Evolutionary conservation across 2,329 filamentous ascomycete species (phyloP).

Genomic region (Venturia nashicola): DNA sequence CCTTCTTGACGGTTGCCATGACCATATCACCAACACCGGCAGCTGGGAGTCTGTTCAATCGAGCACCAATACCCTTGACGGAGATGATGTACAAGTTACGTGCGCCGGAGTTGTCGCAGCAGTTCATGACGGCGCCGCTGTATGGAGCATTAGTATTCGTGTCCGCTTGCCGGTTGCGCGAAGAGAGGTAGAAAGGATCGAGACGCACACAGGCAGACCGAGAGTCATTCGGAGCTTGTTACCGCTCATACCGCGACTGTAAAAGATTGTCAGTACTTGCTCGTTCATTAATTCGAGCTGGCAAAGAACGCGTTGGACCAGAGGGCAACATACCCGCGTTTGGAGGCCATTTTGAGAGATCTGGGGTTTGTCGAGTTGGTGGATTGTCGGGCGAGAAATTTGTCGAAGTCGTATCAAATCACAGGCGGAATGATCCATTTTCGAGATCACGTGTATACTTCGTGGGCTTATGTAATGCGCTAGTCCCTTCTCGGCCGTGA

Average conservation of each 20-base stretch:
- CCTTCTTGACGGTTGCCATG: conserved; percentile 99
- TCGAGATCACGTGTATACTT: neutral
- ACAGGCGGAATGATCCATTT: neutral
- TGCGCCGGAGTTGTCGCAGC: conserved; percentile 97
- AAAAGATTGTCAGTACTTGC: conserved; percentile 16
- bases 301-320: neutral
- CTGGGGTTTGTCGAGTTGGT: neutral
- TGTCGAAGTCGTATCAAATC: neutral
- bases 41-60: conserved; percentile 92
- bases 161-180: neutral
- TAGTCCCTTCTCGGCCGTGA: neutral
- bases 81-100: conserved; percentile 99
- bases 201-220: conserved; percentile 97
- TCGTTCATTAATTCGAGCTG: conserved; percentile 5
- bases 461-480: neutral
- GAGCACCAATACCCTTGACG: conserved; percentile 96
- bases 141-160: neutral
- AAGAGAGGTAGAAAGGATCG: conserved; percentile 5
- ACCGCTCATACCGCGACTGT: conserved; percentile 73
- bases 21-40: conserved; percentile 99
- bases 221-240: conserved; percentile 99
- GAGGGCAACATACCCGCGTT: conserved; percentile 23
- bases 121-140: conserved; percentile 99
- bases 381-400: neutral
- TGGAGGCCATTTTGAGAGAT: conserved; percentile 25